A percentile compares a stretch with the other conserved stretches of the same genome.
These are phyloP conservation scores for Cladorrhinum sp. DNA, from an alignment of 2,329 filamentous ascomycete genomes.

Conservation along the genomic window DNA sequence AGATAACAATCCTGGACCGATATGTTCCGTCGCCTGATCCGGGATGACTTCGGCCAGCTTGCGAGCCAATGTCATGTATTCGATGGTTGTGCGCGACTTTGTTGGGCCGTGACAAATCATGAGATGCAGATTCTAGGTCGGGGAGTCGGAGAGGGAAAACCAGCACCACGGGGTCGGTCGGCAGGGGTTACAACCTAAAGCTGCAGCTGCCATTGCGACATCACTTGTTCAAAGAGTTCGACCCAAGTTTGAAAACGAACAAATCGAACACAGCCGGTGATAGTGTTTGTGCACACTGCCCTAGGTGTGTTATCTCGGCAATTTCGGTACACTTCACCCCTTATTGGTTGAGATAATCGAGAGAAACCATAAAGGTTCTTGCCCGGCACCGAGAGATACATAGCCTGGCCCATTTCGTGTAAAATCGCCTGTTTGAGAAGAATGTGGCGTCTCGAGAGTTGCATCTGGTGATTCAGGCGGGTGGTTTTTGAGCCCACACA, in stretches of 20 bases:
- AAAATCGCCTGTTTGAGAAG: neutral
- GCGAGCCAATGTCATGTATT: no score
- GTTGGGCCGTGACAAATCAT: neutral
- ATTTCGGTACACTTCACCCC: neutral
- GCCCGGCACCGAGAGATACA: neutral
- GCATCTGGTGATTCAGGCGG: conserved; percentile 10
- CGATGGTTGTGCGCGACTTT: neutral
- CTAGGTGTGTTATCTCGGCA: conserved; percentile 8
- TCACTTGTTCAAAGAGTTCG: neutral
- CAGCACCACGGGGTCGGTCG: neutral
- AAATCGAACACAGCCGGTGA: conserved; percentile 8
- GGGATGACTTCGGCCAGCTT: no score
- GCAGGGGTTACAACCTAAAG: neutral
- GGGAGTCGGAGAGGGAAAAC: neutral
- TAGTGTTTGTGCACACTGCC: conserved; percentile 1
- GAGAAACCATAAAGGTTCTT: neutral
- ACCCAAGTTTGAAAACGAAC: neutral
- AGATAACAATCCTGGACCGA: neutral
- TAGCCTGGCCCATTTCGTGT: neutral
- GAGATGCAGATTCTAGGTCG: neutral
- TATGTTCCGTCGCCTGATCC: neutral
- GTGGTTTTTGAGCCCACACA: conserved; percentile 44
- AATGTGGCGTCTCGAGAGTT: neutral
- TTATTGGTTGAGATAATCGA: neutral
- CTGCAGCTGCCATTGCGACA: neutral